Evolutionary conservation across 2,329 filamentous ascomycete genomes (phyloP), one percentile per base, ranked within the genome.

Genomic region (Aspergillus transmontanensis): DNA sequence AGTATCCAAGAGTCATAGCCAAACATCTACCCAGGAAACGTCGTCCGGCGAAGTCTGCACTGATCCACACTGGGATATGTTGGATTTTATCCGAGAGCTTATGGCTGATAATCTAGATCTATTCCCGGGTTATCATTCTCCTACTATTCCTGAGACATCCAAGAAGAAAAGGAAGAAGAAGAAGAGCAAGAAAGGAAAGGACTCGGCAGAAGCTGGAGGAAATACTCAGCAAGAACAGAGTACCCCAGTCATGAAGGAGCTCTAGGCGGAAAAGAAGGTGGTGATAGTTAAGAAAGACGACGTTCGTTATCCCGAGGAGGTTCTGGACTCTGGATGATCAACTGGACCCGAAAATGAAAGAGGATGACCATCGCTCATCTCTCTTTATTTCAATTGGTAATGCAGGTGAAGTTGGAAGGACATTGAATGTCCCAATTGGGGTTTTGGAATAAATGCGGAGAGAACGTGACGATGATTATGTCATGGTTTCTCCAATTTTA

Each of bases 381-480:
- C n/a, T 23, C n/a, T 46, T 41, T 41, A 16, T 36, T 16, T 36
- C 12, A 16, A 46, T 26, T 11, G 45, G 11, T 16, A 12, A 9
- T 46, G 45, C 14, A 50, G 46, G 23, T 50, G 46, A 50, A 28
- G 23, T 50, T 30, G 48, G 28, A 21, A 11, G 26, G 10, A 11
- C 10, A 21, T 21, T 51, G 48, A 34, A 34, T 51, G 19, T n/a
- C 28, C 19, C 28, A 1, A 32, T 51, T 32, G 28, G 46, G 26
- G 11, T n/a, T 12, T 46, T n/a, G 30, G 26, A 32, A n/a, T 51
- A n/a, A n/a, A 51, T 51, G 48, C 48, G 48, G 48, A 51, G 48
- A 51, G 16, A 51, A 51, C 48, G 48, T 51, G 48, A 51, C 19
- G 34, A 21, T 62, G 62, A 62, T 64, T 64, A 64, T 64, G 62